Conservation (phyloP, 768 basidiomycete genomes). For the Amanita fuliginea region DNA sequence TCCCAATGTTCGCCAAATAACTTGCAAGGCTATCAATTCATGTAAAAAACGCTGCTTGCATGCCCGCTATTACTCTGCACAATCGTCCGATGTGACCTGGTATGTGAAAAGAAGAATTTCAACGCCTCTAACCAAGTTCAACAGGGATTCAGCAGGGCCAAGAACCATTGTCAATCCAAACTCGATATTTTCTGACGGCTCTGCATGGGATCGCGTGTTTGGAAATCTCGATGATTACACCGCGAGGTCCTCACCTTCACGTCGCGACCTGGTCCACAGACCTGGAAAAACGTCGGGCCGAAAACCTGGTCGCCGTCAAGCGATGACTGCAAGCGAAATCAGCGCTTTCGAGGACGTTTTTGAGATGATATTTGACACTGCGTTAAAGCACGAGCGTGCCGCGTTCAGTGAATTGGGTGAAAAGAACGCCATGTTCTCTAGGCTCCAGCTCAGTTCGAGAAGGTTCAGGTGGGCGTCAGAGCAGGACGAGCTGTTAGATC, state of each 20-base stretch:
- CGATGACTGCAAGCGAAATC: slow-evolving; percentile 61
- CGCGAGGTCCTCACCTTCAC: slow-evolving; percentile 2
- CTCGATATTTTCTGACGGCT: slow-evolving; percentile 24
- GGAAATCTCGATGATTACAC: slow-evolving; percentile 24
- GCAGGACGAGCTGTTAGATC: slow-evolving; percentile 46
- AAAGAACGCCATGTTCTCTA: slow-evolving; percentile 31
- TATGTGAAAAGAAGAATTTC: neutral
- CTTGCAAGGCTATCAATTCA: neutral
- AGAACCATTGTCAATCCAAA: slow-evolving; percentile 6
- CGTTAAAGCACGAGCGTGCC: slow-evolving; percentile 2
- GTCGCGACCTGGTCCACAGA: neutral
- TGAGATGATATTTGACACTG: slow-evolving; percentile 53
- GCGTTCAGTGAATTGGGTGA: neutral
- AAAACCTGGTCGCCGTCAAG: slow-evolving; percentile 22
- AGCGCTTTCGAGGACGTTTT: slow-evolving; percentile 66
- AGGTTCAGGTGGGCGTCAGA: slow-evolving; percentile 39
- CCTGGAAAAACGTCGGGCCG: slow-evolving; percentile 5
- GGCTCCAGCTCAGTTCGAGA: slow-evolving; percentile 41
- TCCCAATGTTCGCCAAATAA: neutral
- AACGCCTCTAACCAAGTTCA: neutral
- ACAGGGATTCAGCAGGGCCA: neutral
- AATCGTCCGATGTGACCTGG: neutral
- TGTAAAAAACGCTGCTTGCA: neutral
- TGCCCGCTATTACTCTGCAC: neutral
- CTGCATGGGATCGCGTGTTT: slow-evolving; percentile 48